These are phyloP conservation scores for Amphirosellinia nigrospora DNA, from an alignment of 495 filamentous ascomycete species.

Conservation along the genomic window DNA sequence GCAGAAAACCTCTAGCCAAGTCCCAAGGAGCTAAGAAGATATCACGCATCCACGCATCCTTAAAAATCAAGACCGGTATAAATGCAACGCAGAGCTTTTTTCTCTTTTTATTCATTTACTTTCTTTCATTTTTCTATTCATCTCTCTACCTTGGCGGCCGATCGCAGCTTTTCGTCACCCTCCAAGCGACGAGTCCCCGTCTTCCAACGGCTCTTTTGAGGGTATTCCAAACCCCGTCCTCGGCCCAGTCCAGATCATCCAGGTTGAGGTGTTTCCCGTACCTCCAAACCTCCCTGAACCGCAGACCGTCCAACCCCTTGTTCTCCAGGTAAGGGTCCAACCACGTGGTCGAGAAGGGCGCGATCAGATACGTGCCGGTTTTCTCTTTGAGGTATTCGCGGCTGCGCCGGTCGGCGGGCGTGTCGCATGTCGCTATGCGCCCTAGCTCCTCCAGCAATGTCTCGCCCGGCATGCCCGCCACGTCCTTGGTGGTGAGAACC, in stretches of 20 bases:
- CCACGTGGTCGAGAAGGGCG: conserved; percentile 73
- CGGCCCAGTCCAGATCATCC: conserved; percentile 89
- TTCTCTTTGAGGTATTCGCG: conserved; percentile 57
- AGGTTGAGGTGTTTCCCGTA: conserved; percentile 80
- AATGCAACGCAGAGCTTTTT: too few relatives aligned
- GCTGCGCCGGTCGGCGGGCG: conserved; percentile 55
- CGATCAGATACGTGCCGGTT: conserved; percentile 68
- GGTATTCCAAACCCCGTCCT: conserved; percentile 81
- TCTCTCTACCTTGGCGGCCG: conserved; percentile 19
- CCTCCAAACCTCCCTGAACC: conserved; percentile 72
- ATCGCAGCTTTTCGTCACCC: conserved; percentile 64
- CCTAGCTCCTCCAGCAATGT: conserved; percentile 65
- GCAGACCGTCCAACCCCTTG: conserved; percentile 53
- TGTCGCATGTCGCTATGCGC: conserved; percentile 64
- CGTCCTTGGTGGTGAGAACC: conserved; percentile 70
- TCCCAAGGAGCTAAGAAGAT: too few relatives aligned
- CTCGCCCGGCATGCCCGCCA: conserved; percentile 78
- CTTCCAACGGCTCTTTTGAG: conserved; percentile 77
- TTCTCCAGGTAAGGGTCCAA: conserved; percentile 66
- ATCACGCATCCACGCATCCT: too few relatives aligned
- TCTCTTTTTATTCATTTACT: conserved; percentile 11
- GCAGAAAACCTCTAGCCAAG: too few relatives aligned
- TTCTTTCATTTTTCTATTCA: conserved; percentile 18
- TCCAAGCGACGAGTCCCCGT: conserved; percentile 82
- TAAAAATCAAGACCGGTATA: too few relatives aligned